These are phyloP conservation scores for Quercus mongolica DNA, from an alignment of 306 rosid genomes.

Conservation along the genomic window DNA sequence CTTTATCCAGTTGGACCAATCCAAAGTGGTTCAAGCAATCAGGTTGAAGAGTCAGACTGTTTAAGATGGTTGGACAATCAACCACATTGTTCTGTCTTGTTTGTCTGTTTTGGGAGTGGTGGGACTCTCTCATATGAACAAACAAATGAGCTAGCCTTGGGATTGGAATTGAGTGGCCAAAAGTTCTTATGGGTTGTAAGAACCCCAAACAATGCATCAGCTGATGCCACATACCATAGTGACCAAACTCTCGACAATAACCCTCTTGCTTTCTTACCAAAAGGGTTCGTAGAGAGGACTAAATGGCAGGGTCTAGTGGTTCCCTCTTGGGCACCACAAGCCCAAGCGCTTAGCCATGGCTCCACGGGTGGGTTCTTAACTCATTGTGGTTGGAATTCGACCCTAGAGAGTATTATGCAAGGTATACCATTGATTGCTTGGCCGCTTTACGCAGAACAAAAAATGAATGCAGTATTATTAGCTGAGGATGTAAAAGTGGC, in stretches of 20 bases:
- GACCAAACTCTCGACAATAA: not conserved
- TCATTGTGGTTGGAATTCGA: slow-evolving; percentile 34
- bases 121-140: slow-evolving; percentile 32
- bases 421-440: slow-evolving; percentile 29
- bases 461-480: slow-evolving; percentile 19
- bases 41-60: not conserved
- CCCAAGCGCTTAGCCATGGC: slow-evolving; percentile 12
- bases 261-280: slow-evolving; percentile 10
- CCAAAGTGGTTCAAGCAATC: slow-evolving; percentile 10
- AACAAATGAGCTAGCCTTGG: slow-evolving; percentile 27
- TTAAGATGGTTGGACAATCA: slow-evolving; percentile 29
- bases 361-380: slow-evolving; percentile 25
- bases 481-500: slow-evolving; percentile 23
- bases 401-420: slow-evolving; percentile 11
- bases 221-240: slow-evolving; percentile 8
- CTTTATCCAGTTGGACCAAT: slow-evolving; percentile 45
- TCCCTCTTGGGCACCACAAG: slow-evolving; percentile 30
- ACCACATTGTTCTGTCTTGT: slow-evolving; percentile 13
- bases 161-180: slow-evolving; percentile 19
- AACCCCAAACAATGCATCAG: not conserved
- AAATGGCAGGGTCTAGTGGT: slow-evolving; percentile 20
- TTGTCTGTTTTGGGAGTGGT: slow-evolving; percentile 33
- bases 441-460: slow-evolving; percentile 30
- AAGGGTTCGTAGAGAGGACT: slow-evolving; percentile 23
- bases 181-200: slow-evolving; percentile 31